Percentiles rank a stretch among this genome's conserved stretches.
These are phyloP conservation scores for Pseudogymnoascus sp. DNA, from an alignment of 2,329 filamentous ascomycete genomes.

Conservation along the genomic window DNA sequence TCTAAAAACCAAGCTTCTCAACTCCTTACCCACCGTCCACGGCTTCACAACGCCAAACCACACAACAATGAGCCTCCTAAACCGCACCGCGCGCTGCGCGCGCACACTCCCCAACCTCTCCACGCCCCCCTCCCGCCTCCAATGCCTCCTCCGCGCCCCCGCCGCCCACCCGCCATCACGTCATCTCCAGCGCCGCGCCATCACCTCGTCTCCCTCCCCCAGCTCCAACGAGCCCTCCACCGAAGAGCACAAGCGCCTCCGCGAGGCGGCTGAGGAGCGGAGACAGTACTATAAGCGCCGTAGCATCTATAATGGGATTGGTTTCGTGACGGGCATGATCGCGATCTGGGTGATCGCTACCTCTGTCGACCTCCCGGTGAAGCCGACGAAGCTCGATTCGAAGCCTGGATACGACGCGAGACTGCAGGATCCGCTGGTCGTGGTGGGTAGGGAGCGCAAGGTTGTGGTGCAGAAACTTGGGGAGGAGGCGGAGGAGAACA, in stretches of 20 bases:
- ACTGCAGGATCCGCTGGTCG: conserved; percentile 21
- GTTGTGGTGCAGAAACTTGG: conserved; percentile 24
- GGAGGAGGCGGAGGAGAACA: conserved; percentile 31
- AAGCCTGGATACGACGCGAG: conserved; percentile 7
- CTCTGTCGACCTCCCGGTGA: conserved; percentile 21
- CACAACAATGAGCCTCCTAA: conserved; percentile 1
- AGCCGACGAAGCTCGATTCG: conserved; percentile 18
- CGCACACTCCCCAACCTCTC: neutral
- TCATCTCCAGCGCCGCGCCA: conserved; percentile 2
- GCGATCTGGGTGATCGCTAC: conserved; percentile 26
- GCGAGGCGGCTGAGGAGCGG: conserved; percentile 10
- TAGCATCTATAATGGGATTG: conserved; percentile 21
- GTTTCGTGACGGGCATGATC: conserved; percentile 23
- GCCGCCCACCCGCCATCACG: neutral
- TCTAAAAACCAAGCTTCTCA: conserved; percentile 1
- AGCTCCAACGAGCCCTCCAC: neutral
- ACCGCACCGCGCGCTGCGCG: neutral
- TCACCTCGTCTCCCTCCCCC: neutral
- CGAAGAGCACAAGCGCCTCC: neutral
- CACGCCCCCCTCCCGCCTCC: neutral
- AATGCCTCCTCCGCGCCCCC: conserved; percentile 7
- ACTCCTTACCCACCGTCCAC: neutral
- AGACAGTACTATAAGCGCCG: conserved; percentile 25
- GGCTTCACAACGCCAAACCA: neutral
- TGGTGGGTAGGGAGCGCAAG: conserved; percentile 23